Evolutionary conservation across 1,284 basidiomycete species (phyloP), one percentile per base, ranked within the genome.

Genomic region (Coriolopsis trogii): DNA sequence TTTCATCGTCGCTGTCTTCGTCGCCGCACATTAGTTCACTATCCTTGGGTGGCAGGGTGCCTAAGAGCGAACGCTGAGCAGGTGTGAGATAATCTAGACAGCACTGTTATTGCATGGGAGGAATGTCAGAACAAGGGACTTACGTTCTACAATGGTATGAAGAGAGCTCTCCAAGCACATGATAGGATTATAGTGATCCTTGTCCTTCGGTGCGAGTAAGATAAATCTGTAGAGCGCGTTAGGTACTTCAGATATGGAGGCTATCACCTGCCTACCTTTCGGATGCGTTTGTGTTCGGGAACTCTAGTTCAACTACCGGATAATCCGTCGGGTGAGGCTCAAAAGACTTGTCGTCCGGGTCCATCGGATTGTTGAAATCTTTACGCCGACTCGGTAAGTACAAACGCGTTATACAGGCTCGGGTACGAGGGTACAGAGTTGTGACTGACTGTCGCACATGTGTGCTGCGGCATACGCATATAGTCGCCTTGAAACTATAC

Each of bases 101-200:
- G 23, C 29, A 21, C 40, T 9, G 25, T 28, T 40, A 33, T 37
- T 33, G 31, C 31, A 40, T 29, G n/a, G 5, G 30, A 21, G 13
- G 6, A 16, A 34, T 4, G n/a, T 30, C 13, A 8, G n/a, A 34
- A 8, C 10, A 16, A 7, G 29, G 26, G 24, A 69, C 79, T 46
- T 58, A 88, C 88, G 75, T 70, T 88, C 78, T 51, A 89, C 67
- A 34, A 91, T 89, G 42, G 80, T 82, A 66, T 84, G 77, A 28
- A 91, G 67, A 6, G 83, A 79, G 56, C 76, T 75, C 69, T 88
- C 84, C 28, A 91, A 71, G 61, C 86, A 85, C 74, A 85, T 78
- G 49, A 91, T 83, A 13, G 89, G 89, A 64, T 87, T 86, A 65
- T 90, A 91, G 62, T 89, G 87, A 61, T 91, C 87, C 59, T 82